Evolutionary conservation across 306 rosid genomes (phyloP).

Genomic region (Senna siamea): DNA sequence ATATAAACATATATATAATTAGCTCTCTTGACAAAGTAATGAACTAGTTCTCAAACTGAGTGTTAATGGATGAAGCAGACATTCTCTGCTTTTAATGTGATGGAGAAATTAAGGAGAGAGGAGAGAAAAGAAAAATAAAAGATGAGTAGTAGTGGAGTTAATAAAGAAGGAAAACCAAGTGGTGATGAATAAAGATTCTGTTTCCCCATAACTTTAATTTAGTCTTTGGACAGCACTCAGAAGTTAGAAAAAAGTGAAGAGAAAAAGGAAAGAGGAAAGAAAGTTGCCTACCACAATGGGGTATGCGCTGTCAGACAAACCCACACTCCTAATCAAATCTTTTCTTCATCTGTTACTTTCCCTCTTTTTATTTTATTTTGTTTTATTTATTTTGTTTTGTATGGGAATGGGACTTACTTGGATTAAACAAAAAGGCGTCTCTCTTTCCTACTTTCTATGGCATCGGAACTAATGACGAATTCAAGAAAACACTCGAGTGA

Average conservation of each 20-base stretch:
- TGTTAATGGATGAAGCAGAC: constrained; percentile 25
- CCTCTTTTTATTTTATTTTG: background rate
- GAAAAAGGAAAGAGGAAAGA: constrained; percentile 12
- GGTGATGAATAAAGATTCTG: constrained; percentile 41
- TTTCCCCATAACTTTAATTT: constrained; percentile 36
- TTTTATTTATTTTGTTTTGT: constrained; percentile 39
- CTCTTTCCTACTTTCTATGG: constrained; percentile 50
- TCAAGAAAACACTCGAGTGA: constrained; percentile 24
- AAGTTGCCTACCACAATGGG: constrained; percentile 70
- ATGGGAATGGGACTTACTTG: constrained; percentile 23
- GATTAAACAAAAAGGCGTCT: constrained; percentile 52
- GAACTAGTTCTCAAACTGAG: no score
- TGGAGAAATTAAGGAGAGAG: no score
- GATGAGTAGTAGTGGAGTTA: background rate
- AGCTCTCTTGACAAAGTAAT: no score
- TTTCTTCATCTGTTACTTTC: constrained; percentile 38
- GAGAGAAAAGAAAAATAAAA: background rate
- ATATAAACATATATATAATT: no score
- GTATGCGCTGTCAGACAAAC: constrained; percentile 56
- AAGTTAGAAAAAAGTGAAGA: constrained; percentile 43
- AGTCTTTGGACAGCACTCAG: constrained; percentile 59
- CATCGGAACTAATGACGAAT: constrained; percentile 35
- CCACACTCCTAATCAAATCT: constrained; percentile 48
- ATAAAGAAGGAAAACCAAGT: constrained; percentile 36
- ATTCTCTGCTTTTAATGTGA: constrained; percentile 19